Conservation (phyloP, 805 yeast genomes). For the Suhomyces pyralidae region DNA sequence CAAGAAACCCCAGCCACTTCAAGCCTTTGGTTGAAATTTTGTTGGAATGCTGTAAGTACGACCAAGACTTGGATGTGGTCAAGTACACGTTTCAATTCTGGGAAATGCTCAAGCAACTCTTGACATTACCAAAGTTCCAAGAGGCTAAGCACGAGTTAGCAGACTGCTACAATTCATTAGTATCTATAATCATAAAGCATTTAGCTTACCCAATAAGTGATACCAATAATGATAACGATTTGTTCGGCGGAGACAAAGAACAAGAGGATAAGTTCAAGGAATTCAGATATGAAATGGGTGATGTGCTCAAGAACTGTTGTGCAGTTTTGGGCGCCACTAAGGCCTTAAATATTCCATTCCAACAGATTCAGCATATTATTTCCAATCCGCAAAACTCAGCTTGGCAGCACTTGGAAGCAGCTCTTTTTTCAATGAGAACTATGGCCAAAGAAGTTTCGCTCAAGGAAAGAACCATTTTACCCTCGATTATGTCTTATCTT, state of each 20-base stretch:
- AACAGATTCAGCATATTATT: constrained; percentile 47
- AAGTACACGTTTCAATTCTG: constrained; percentile 91
- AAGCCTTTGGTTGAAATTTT: constrained; percentile 71
- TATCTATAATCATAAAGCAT: constrained; percentile 61
- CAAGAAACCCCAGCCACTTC: constrained; percentile 66
- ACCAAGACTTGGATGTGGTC: constrained; percentile 83
- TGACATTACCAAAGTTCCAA: constrained; percentile 57
- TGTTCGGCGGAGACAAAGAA: constrained; percentile 68
- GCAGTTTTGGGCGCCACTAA: constrained; percentile 76
- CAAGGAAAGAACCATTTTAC: constrained; percentile 63
- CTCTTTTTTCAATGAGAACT: constrained; percentile 82
- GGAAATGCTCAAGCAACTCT: constrained; percentile 74
- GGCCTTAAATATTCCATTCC: constrained; percentile 70
- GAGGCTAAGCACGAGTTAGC: constrained; percentile 48
- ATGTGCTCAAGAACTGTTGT: constrained; percentile 94
- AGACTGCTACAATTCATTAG: constrained; percentile 57
- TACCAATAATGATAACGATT: constrained; percentile 21
- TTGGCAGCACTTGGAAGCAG: constrained; percentile 93
- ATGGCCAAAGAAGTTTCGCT: constrained; percentile 89
- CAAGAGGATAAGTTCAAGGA: constrained; percentile 90
- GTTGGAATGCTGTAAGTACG: constrained; percentile 65
- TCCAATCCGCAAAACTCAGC: constrained; percentile 24
- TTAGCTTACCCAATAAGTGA: constrained; percentile 64
- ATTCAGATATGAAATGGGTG: constrained; percentile 96
- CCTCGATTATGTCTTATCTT: constrained; percentile 68